Conservation (phyloP, 2,329 filamentous ascomycete genomes). For the Fusarium virguliforme region DNA sequence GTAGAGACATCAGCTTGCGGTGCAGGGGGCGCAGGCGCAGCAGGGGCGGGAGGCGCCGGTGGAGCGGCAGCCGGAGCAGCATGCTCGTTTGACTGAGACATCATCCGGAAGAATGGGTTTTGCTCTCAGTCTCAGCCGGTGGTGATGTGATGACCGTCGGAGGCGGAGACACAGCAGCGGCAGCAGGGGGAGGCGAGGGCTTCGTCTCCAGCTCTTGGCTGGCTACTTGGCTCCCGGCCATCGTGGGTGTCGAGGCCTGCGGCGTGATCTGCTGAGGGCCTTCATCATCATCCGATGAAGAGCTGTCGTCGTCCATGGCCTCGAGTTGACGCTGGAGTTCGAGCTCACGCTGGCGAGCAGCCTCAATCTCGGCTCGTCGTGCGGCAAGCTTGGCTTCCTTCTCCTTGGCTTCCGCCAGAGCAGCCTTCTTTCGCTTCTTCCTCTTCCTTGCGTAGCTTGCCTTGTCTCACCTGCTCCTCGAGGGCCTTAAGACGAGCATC, state of each 20-base stretch:
- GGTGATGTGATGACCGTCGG: constrained; percentile 69
- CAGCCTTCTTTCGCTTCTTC: constrained; percentile 94
- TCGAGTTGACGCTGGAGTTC: constrained; percentile 92
- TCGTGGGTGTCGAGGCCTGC: constrained; percentile 72
- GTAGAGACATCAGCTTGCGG: constrained; percentile 77
- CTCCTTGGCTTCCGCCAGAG: constrained; percentile 87
- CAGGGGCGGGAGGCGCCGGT: constrained; percentile 56
- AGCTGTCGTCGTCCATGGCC: constrained; percentile 79
- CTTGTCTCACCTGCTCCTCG: constrained; percentile 93
- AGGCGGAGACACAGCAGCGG: constrained; percentile 63
- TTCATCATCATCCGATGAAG: constrained; percentile 86
- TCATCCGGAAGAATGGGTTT: constrained; percentile 96
- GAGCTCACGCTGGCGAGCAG: constrained; percentile 89
- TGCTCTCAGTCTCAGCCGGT: constrained; percentile 81
- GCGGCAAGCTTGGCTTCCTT: constrained; percentile 88
- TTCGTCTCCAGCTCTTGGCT: constrained; percentile 71
- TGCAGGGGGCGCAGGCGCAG: constrained; percentile 57
- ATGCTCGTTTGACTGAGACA: constrained; percentile 77
- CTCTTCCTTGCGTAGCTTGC: constrained; percentile 96
- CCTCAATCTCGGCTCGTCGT: constrained; percentile 92
- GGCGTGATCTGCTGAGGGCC: constrained; percentile 79
- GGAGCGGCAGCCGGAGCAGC: constrained; percentile 60
- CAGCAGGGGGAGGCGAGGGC: constrained; percentile 64
- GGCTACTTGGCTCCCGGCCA: constrained; percentile 66
- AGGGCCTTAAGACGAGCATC: constrained; percentile 88